A percentile compares a stretch with the other conserved stretches of the same genome.
Evolutionary conservation across 2,329 filamentous ascomycete species (phyloP).

Genomic region (Verruconis gallopava): DNA sequence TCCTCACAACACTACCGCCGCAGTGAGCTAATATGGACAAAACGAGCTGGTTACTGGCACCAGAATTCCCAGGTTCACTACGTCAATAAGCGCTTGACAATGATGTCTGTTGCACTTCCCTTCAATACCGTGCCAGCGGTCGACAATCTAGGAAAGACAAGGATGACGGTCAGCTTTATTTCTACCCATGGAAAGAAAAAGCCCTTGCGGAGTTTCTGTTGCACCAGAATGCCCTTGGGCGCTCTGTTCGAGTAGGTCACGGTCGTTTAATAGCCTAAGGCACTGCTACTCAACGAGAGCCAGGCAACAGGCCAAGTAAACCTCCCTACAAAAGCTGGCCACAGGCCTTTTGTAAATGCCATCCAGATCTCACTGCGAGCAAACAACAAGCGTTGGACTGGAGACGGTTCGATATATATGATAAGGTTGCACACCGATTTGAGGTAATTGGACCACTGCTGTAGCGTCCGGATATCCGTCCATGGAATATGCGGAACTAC

Average conservation of each 20-base stretch:
- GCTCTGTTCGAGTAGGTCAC: conserved; percentile 12
- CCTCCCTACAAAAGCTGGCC: conserved; percentile 13
- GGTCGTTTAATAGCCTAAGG: conserved; percentile 9
- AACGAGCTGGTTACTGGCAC: conserved; percentile 10
- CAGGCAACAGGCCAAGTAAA: background rate
- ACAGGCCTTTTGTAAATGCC: conserved; percentile 12
- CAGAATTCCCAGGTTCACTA: conserved; percentile 4
- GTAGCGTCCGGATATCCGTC: conserved; percentile 7
- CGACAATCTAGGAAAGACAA: conserved; percentile 3
- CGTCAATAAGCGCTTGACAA: conserved; percentile 7
- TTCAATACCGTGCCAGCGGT: conserved; percentile 12
- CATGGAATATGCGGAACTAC: conserved; percentile 13
- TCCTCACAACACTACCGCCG: background rate
- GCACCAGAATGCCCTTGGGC: conserved; percentile 11
- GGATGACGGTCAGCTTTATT: background rate
- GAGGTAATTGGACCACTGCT: conserved; percentile 11
- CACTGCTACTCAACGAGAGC: background rate
- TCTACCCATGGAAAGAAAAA: conserved; percentile 11
- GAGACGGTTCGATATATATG: conserved; percentile 13
- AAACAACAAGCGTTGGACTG: conserved; percentile 14
- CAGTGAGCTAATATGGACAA: conserved; percentile 8
- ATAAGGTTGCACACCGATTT: conserved; percentile 11
- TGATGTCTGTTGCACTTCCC: conserved; percentile 12
- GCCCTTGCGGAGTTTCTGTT: conserved; percentile 11
- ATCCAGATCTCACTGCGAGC: conserved; percentile 12